Percentiles rank a stretch among this genome's conserved stretches.
Conservation (phyloP, 768 basidiomycete genomes). For the Termitomyces sp. region DNA sequence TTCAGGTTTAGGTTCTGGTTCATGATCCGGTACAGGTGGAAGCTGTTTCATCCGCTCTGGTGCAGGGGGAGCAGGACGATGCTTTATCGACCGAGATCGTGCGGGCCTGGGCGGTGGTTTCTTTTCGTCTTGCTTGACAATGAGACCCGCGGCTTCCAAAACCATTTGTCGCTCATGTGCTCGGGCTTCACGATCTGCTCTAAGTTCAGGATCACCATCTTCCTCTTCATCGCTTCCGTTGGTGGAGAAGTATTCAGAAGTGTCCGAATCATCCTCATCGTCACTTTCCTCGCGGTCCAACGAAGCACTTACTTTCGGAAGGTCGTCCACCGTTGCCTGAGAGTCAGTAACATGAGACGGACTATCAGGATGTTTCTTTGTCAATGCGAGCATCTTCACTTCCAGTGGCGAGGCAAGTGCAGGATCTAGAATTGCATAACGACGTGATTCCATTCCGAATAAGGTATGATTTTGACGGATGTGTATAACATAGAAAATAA, state of each 20-base stretch:
- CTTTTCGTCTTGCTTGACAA: conserved; percentile 55
- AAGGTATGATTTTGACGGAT: conserved; percentile 28
- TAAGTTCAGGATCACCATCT: conserved; percentile 33
- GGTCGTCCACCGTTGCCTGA: not conserved
- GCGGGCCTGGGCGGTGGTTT: conserved; percentile 40
- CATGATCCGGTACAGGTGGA: conserved; percentile 27
- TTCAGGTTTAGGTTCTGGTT: conserved; percentile 16
- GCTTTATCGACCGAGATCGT: conserved; percentile 23
- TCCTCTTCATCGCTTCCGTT: conserved; percentile 27
- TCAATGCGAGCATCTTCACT: not conserved
- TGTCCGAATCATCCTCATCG: conserved; percentile 26
- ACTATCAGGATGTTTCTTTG: conserved; percentile 1
- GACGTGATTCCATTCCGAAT: conserved; percentile 21
- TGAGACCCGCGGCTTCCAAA: conserved; percentile 83
- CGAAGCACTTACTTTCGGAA: not conserved
- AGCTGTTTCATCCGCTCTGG: conserved; percentile 45
- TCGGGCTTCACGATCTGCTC: conserved; percentile 51
- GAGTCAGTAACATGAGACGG: not conserved
- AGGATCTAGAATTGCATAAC: conserved; percentile 6
- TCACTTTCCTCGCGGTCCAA: conserved; percentile 14
- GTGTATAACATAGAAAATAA: conserved; percentile 39
- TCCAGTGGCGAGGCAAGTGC: not conserved
- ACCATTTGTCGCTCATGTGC: conserved; percentile 76
- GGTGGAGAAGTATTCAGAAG: conserved; percentile 31
- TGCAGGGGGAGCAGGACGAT: conserved; percentile 45